Evolutionary conservation across 208 protist species (phyloP), one percentile per base, ranked within the genome.

Genomic region (Herpetomonas tarakana): DNA sequence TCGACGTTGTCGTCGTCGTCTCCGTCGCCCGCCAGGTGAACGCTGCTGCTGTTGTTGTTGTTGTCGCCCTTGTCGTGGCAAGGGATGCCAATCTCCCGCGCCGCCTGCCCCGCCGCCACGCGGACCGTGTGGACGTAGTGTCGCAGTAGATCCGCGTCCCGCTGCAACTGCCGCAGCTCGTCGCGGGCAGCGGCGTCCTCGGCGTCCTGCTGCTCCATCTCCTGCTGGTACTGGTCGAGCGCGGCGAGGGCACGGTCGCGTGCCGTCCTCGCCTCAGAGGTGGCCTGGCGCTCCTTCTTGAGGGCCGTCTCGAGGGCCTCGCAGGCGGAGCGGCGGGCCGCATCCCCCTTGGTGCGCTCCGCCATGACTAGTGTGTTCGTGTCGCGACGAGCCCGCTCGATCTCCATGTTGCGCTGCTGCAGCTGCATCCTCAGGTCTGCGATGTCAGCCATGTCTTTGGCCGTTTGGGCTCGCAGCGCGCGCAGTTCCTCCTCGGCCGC

Each of bases 181-280:
- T 51, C 72, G 22, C 68, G 69, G 51, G 72, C 45, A 26, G 58
- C 58, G 2, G 59, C 65, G 31, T 30, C 50, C 31, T 68, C 56
- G 19, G 28, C 59, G 30, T 79, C 76, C 49, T 56, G 31, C 55
- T 52, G 57, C 25, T 82, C 73, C 18, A 70, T 45, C 47, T 70
- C 68, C n/a, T 31, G 21, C 62, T 73, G 65, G 29, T 68, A 60
- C 27, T 73, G 64, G 51, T 72, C 67, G 27, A 81, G 68, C 12
- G 62, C 25, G 9, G 65, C 52, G 29, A 86, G 58, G 2, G 80
- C 80, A 45, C 58, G 47, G 46, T 88, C 84, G 6, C 84, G 74
- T 1, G 74, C 81, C 21, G 59, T 62, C 18, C 75, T 71, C 1
- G 74, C 80, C 49, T 85, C 84, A 47, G 56, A 53, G 18, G 72